A percentile compares a stretch with the other conserved stretches of the same genome.
These are phyloP conservation scores for Trametopsis cervina DNA, from an alignment of 768 basidiomycete genomes.

Conservation along the genomic window DNA sequence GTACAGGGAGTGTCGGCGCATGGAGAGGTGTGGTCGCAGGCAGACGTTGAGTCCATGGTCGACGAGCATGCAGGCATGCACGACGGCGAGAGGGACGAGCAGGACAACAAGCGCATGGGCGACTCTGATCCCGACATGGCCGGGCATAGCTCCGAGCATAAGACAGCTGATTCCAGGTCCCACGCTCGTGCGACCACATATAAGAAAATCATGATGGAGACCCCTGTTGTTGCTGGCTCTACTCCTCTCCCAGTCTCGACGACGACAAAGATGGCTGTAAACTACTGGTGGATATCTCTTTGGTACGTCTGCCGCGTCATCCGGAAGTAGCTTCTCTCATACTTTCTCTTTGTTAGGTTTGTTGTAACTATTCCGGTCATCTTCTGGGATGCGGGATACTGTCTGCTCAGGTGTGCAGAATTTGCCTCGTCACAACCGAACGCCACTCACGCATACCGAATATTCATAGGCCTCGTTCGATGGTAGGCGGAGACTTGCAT, in stretches of 20 bases:
- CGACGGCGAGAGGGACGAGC: not conserved
- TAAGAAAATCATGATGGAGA: no score
- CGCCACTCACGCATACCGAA: not conserved
- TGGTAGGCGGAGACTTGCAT: conserved; percentile 82
- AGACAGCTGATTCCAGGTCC: not conserved
- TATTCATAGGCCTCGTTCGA: conserved; percentile 64
- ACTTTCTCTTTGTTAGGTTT: no score
- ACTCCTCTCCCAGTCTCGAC: not conserved
- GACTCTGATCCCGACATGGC: not conserved
- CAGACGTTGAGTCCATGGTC: not conserved
- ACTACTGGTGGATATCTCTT: conserved; percentile 12
- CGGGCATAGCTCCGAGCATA: not conserved
- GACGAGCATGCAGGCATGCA: conserved; percentile 1
- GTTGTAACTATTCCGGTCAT: conserved; percentile 56
- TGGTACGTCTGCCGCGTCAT: conserved; percentile 6
- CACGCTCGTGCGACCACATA: conserved; percentile 5
- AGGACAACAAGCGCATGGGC: conserved; percentile 6
- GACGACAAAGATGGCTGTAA: conserved; percentile 8
- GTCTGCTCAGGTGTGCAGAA: conserved; percentile 60
- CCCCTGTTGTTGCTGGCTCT: no score
- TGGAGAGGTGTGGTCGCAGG: conserved; percentile 10
- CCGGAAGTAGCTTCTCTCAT: no score
- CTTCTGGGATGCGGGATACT: conserved; percentile 77
- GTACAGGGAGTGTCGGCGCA: conserved; percentile 9
- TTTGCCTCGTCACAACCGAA: not conserved